phyloP scores from a whole-genome alignment of 768 basidiomycete species.

The Russula vinacea region DNA sequence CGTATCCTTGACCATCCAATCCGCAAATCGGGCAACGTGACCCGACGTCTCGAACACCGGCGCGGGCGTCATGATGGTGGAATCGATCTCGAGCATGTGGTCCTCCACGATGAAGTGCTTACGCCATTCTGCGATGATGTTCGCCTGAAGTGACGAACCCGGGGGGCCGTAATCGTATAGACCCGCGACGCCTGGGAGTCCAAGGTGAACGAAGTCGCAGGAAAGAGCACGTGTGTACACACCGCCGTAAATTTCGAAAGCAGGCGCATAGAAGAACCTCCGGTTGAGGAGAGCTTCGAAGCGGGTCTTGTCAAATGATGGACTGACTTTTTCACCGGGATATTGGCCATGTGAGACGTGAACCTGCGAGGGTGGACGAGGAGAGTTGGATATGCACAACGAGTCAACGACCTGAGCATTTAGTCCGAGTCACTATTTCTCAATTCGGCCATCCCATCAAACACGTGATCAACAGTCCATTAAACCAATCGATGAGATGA shows the following conservation, averaged over 20 bases:
- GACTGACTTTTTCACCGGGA: slow-evolving; percentile 68
- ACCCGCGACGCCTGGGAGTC: slow-evolving; percentile 79
- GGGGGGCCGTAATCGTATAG: slow-evolving; percentile 98
- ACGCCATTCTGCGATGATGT: slow-evolving; percentile 95
- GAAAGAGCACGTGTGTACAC: slow-evolving; percentile 34
- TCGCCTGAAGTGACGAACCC: slow-evolving; percentile 92
- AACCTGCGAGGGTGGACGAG: slow-evolving; percentile 8
- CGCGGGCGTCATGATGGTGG: slow-evolving; percentile 94
- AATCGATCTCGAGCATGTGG: slow-evolving; percentile 97
- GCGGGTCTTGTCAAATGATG: slow-evolving; percentile 84
- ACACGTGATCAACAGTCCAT: slow-evolving; percentile 15
- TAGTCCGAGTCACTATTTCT: slow-evolving; percentile 6
- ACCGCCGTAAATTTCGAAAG: slow-evolving; percentile 99
- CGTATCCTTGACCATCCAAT: slow-evolving; percentile 98
- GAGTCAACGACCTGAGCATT: slow-evolving; percentile 21
- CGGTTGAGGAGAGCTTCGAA: slow-evolving; percentile 84
- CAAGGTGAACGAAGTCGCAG: not conserved
- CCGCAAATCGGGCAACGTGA: slow-evolving; percentile 96
- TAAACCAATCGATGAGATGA: not conserved
- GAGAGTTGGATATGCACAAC: not conserved
- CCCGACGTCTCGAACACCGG: slow-evolving; percentile 96
- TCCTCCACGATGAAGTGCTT: slow-evolving; percentile 98
- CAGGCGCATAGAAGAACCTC: slow-evolving; percentile 96
- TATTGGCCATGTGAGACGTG: slow-evolving; percentile 33
- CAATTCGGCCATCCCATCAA: not conserved